Evolutionary conservation across 768 basidiomycete species (phyloP).

Genomic region (Mrakia hoshinonis): DNA sequence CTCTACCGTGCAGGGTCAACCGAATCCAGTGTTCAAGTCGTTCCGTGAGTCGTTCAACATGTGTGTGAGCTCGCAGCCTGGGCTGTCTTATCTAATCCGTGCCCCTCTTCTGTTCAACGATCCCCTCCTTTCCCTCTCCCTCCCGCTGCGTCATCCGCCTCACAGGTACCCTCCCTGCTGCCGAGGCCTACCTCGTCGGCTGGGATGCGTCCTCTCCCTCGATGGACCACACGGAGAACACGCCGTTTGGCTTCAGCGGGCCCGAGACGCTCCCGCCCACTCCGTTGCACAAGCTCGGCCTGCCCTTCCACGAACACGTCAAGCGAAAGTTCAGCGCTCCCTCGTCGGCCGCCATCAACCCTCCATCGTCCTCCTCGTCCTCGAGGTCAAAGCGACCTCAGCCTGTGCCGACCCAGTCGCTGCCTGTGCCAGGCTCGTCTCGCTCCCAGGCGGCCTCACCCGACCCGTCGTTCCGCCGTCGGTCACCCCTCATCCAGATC

Average conservation of each 20-base stretch:
- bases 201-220: constrained; percentile 3
- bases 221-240: not conserved
- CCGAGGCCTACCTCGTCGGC: constrained; percentile 14
- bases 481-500: constrained; percentile 28
- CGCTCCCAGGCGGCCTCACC: not conserved
- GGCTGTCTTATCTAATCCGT: not conserved
- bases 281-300: constrained; percentile 16
- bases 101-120: not conserved
- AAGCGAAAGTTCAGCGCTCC: not conserved
- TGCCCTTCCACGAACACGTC: not conserved
- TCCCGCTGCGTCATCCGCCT: not conserved
- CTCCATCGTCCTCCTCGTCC: constrained; percentile 1
- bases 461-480: not conserved
- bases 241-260: constrained; percentile 25
- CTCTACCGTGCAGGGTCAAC: not conserved
- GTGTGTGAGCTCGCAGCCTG: not conserved
- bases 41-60: constrained; percentile 8
- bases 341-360: not conserved
- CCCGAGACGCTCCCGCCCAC: constrained; percentile 18
- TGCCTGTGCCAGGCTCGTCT: not conserved
- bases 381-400: not conserved
- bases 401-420: not conserved
- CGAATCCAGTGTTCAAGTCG: constrained; percentile 18
- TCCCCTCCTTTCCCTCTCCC: not conserved
- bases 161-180: constrained; percentile 18